Conservation (phyloP, 2,329 filamentous ascomycete species). For the Colletotrichum destructivum region DNA sequence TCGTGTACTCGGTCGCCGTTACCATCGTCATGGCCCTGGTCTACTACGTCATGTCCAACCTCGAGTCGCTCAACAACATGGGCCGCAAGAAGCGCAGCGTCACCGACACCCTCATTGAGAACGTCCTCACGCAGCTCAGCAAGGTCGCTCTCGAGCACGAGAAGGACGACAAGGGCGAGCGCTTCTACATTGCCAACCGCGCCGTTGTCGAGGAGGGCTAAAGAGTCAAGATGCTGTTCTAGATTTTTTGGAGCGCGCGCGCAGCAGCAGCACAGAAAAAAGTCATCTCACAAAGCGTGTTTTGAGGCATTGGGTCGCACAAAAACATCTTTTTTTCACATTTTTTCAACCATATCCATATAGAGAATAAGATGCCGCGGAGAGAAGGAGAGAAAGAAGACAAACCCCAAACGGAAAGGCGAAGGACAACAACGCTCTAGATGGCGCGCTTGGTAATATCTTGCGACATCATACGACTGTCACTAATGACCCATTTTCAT, state of each 20-base stretch:
- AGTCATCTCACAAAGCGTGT: constrained; percentile 24
- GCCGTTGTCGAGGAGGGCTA: constrained; percentile 43
- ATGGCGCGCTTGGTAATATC: constrained; percentile 19
- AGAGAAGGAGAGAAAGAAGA: constrained; percentile 8
- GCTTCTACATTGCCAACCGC: constrained; percentile 43
- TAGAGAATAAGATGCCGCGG: constrained; percentile 14
- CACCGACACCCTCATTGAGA: constrained; percentile 45
- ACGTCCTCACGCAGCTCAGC: constrained; percentile 70
- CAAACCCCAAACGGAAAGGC: constrained; percentile 19
- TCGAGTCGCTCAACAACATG: constrained; percentile 72
- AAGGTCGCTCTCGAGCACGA: constrained; percentile 75
- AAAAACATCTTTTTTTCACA: constrained; percentile 1
- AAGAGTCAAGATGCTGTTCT: background rate
- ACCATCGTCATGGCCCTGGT: constrained; percentile 77
- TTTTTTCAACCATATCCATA: constrained; percentile 20
- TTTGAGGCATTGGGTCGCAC: constrained; percentile 26
- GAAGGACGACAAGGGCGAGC: constrained; percentile 58
- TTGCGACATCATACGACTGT: constrained; percentile 20
- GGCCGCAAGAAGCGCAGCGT: constrained; percentile 72
- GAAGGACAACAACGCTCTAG: constrained; percentile 12
- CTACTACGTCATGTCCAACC: constrained; percentile 74
- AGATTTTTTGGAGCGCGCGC: constrained; percentile 12
- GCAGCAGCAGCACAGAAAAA: constrained; percentile 10
- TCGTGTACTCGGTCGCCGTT: constrained; percentile 77
- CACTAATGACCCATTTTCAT: constrained; percentile 29